These are phyloP conservation scores for Penicillium angulare DNA, from an alignment of 495 filamentous ascomycete species.

Conservation along the genomic window DNA sequence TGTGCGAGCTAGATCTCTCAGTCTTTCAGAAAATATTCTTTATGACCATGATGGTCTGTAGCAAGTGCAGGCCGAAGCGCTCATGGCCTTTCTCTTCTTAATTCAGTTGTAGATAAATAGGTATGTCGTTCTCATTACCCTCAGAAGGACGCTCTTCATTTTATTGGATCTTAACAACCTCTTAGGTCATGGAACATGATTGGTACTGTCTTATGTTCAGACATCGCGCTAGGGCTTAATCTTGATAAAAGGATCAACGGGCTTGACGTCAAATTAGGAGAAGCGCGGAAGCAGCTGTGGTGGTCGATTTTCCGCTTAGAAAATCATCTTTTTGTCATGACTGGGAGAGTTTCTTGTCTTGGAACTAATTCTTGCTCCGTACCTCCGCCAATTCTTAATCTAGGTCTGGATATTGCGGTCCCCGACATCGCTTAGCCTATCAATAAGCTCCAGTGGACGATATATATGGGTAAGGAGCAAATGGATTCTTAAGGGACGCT, in stretches of 20 bases:
- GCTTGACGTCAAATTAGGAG: constrained; percentile 49
- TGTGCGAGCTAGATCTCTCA: constrained; percentile 48
- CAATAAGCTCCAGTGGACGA: too few relatives aligned
- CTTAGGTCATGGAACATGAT: constrained; percentile 4
- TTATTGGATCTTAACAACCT: too few relatives aligned
- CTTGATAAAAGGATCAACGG: constrained; percentile 51
- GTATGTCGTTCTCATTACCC: constrained; percentile 32
- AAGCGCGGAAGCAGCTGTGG: constrained; percentile 59
- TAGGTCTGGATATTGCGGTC: constrained; percentile 38
- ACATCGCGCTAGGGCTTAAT: neutral
- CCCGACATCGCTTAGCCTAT: too few relatives aligned
- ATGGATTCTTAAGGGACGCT: too few relatives aligned
- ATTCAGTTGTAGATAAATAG: constrained; percentile 54
- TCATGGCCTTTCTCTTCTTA: constrained; percentile 56
- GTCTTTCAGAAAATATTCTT: constrained; percentile 41
- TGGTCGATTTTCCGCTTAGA: constrained; percentile 62
- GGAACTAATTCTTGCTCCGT: too few relatives aligned
- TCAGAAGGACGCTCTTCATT: too few relatives aligned
- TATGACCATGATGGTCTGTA: constrained; percentile 49
- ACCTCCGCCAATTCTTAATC: constrained; percentile 53
- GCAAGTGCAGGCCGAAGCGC: constrained; percentile 49
- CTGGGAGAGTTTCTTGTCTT: too few relatives aligned
- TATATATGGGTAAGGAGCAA: too few relatives aligned
- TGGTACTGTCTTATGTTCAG: neutral
- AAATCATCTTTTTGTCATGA: constrained; percentile 57